Percentiles rank a stretch among this genome's conserved stretches.
Evolutionary conservation across 2,329 filamentous ascomycete genomes (phyloP).

Genomic region (Penicillium fuscoglaucum): DNA sequence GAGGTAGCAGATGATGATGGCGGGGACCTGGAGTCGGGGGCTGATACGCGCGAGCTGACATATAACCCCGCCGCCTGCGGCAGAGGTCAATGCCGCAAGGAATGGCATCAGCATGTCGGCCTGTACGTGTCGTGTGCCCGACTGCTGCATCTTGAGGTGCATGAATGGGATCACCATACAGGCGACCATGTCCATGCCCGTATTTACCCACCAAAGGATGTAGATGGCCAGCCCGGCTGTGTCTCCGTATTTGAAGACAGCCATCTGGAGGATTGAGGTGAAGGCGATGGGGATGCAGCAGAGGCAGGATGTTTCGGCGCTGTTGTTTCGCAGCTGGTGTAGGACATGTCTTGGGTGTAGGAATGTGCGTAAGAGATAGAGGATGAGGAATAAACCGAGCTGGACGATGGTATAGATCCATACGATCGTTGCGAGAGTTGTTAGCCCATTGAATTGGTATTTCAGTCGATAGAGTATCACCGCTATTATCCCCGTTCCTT

Average conservation of each 20-base stretch:
- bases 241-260: slow-evolving; percentile 49
- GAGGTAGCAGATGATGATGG: slow-evolving; percentile 46
- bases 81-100: slow-evolving; percentile 43
- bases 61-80: slow-evolving; percentile 41
- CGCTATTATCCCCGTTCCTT: slow-evolving; percentile 41
- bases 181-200: slow-evolving; percentile 34
- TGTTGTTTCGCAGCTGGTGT: slow-evolving; percentile 31
- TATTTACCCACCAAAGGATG: slow-evolving; percentile 46
- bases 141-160: slow-evolving; percentile 39
- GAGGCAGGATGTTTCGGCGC: slow-evolving; percentile 42
- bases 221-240: slow-evolving; percentile 32
- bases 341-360: slow-evolving; percentile 36
- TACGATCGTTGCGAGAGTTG: slow-evolving; percentile 39
- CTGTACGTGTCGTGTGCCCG: slow-evolving; percentile 35
- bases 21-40: slow-evolving; percentile 36
- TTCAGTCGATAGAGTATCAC: slow-evolving; percentile 40
- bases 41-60: slow-evolving; percentile 32
- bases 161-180: slow-evolving; percentile 38
- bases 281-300: slow-evolving; percentile 42
- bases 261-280: slow-evolving; percentile 42
- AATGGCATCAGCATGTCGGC: slow-evolving; percentile 42
- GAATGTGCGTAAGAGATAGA: slow-evolving; percentile 36
- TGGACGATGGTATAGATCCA: slow-evolving; percentile 43
- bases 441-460: slow-evolving; percentile 45
- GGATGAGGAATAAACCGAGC: slow-evolving; percentile 28